Evolutionary conservation across 148 eudicot species (phyloP), one percentile per base, ranked within the genome.

Genomic region (Rheum nobile): DNA sequence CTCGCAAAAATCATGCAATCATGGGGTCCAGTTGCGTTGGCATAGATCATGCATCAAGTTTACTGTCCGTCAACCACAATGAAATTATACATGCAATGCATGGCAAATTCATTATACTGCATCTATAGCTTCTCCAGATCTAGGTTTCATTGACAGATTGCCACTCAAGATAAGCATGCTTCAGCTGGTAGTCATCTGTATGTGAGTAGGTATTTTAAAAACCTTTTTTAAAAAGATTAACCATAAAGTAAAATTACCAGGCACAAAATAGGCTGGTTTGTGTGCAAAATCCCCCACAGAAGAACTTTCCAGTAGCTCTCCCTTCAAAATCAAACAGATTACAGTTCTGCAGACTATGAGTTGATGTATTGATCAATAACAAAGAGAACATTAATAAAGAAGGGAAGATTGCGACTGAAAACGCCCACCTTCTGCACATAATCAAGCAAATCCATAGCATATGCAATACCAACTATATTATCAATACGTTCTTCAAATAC

Each of bases 371-470:
- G 38, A 82, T 74, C 14, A 84, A 82, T 71, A 70, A 71, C 35
- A 75, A 77, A 37, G 77, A 47, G 1, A 54, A 73, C 16, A 42
- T 72, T 29, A 28, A 65, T 34, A 32, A 31, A 65, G 61, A 54
- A 61, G 1, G 67, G 67, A 34, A 16, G 38, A 34, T 5, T 17
- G 26, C 4, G 3, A 48, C 55, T 32, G 75, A 77, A 55, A 52
- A 75, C 75, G 79, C 86, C 46, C 67, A 91, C 98, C 97, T 91
- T 91, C 61, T 84, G 90, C 72, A 88, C 91, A 74, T 79, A 90
- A 84, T 95, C 98, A 29, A 95, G 82, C 80, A 95, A 90, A 82
- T 91, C 98, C 98, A 95, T 95, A 31, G 98, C 98, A 83, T 95
- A 95, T 50, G 98, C 97, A 71, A 95, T 86, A 72, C 98, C 98